Conservation (phyloP, 441 rosid genomes). For the Populus hybrid region DNA sequence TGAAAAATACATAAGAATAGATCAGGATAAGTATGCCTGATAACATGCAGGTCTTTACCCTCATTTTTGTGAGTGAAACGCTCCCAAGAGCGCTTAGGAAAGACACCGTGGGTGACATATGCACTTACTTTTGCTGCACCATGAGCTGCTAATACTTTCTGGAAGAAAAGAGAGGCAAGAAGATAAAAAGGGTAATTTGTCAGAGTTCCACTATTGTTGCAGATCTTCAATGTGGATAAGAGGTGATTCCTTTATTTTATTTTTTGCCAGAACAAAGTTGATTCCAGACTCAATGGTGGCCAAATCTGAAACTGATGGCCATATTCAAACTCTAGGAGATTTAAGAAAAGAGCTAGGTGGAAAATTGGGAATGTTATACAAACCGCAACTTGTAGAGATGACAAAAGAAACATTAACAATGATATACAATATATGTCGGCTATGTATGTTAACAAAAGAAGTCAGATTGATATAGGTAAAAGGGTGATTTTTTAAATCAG, state of each 20-base stretch:
- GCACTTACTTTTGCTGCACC: slow-evolving; percentile 97
- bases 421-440: background rate
- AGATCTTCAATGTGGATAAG: background rate
- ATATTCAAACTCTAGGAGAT: background rate
- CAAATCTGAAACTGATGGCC: background rate
- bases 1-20: background rate
- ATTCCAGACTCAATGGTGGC: background rate
- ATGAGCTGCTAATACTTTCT: slow-evolving; percentile 89
- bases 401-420: background rate
- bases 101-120: slow-evolving; percentile 93
- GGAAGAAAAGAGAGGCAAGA: slow-evolving; percentile 13
- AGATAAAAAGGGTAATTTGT: background rate
- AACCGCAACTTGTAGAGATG: background rate
- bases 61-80: slow-evolving; percentile 57
- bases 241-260: background rate
- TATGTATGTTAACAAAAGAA: background rate
- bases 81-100: slow-evolving; percentile 92
- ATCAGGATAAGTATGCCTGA: background rate
- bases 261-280: background rate
- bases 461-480: background rate
- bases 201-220: background rate
- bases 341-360: background rate
- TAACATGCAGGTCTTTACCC: slow-evolving; percentile 35
- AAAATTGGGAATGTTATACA: background rate
- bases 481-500: background rate